A percentile compares a stretch with the other conserved stretches of the same genome.
Conservation (phyloP, 805 yeast genomes). For the Saccharomycopsis sp. region DNA sequence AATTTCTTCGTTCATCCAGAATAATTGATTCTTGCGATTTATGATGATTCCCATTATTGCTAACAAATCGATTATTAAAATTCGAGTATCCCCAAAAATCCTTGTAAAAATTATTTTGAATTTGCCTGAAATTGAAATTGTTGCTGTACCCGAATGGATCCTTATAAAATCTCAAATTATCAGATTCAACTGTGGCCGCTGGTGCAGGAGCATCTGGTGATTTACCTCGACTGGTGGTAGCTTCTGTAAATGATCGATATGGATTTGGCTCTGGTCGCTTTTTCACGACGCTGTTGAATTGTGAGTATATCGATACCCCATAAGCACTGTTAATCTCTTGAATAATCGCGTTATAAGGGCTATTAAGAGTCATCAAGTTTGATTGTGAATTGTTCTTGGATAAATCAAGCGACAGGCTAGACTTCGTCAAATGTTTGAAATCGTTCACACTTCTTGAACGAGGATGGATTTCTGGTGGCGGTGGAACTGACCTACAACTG, state of each 20-base stretch:
- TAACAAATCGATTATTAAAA: not conserved
- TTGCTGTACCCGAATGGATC: slow-evolving; percentile 15
- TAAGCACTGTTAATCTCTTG: slow-evolving; percentile 14
- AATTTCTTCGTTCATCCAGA: not conserved
- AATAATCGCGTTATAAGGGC: slow-evolving; percentile 2
- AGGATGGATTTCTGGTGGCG: not conserved
- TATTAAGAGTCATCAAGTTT: not conserved
- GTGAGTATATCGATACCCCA: slow-evolving; percentile 19
- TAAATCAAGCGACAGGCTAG: not conserved
- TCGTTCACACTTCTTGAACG: slow-evolving; percentile 10
- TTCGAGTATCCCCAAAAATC: slow-evolving; percentile 14
- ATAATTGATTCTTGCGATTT: not conserved
- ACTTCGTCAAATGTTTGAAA: not conserved
- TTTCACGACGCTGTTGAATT: slow-evolving; percentile 17
- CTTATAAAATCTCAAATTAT: slow-evolving; percentile 15
- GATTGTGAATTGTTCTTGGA: not conserved
- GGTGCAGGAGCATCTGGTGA: slow-evolving; percentile 1
- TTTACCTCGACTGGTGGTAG: not conserved
- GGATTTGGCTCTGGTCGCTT: not conserved
- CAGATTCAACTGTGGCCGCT: not conserved
- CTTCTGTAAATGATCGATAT: not conserved
- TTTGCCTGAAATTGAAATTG: slow-evolving; percentile 13
- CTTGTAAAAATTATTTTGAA: slow-evolving; percentile 5
- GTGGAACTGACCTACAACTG: not conserved
- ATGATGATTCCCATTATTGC: not conserved